A percentile compares a stretch with the other conserved stretches of the same genome.
Evolutionary conservation across 768 basidiomycete species (phyloP).

Genomic region (Gelatoporia subvermispora): DNA sequence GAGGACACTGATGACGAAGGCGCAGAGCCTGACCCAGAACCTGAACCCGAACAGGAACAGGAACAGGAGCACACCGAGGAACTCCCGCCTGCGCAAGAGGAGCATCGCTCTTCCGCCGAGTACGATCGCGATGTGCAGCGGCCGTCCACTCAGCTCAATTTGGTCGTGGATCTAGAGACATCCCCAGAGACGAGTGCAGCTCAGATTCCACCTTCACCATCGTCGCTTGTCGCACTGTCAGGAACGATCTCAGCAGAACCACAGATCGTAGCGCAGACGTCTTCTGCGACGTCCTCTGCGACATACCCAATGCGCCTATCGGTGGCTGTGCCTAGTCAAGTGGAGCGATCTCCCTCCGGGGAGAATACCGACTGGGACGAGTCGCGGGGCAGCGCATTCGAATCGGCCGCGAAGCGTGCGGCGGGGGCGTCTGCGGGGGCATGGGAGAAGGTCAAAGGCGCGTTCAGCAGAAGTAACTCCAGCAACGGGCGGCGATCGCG

Average conservation of each 20-base stretch:
- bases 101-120: neutral
- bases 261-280: conserved; percentile 43
- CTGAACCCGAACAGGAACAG: conserved; percentile 5
- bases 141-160: neutral
- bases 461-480: conserved; percentile 58
- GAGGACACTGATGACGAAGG: conserved; percentile 36
- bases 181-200: conserved; percentile 46
- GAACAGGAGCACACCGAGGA: conserved; percentile 5
- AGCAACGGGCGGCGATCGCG: conserved; percentile 71
- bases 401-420: conserved; percentile 46
- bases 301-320: conserved; percentile 58
- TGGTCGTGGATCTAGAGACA: conserved; percentile 56
- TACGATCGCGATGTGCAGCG: neutral
- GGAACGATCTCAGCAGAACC: conserved; percentile 35
- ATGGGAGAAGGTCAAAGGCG: conserved; percentile 72
- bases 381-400: conserved; percentile 18
- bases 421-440: conserved; percentile 52
- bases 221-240: conserved; percentile 41
- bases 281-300: conserved; percentile 41
- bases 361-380: conserved; percentile 27
- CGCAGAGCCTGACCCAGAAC: conserved; percentile 32
- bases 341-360: conserved; percentile 53
- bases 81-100: neutral
- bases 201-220: conserved; percentile 44
- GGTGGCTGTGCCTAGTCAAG: conserved; percentile 54